Evolutionary conservation across 2,329 filamentous ascomycete genomes (phyloP).

Genomic region (Fusarium compactum): DNA sequence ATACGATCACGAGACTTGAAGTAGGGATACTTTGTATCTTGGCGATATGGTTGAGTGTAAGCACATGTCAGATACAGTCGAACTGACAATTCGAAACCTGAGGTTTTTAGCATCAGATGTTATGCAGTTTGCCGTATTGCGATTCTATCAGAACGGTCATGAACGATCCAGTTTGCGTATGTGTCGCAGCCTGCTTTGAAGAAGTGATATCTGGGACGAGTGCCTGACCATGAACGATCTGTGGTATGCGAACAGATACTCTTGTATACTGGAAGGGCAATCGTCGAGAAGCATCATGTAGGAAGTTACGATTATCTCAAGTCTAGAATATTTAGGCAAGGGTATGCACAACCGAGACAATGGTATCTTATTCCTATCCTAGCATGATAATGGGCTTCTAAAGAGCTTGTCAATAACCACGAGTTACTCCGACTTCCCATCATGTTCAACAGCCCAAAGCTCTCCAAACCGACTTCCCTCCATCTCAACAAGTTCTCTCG

Average conservation of each 20-base stretch:
- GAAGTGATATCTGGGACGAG: neutral
- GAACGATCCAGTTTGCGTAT: neutral
- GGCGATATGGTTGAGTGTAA: neutral
- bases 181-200: neutral
- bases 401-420: no score
- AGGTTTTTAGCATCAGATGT: neutral
- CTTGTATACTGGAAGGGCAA: no score
- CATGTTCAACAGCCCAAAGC: slow-evolving; percentile 49
- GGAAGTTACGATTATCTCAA: neutral
- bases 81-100: neutral
- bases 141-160: neutral
- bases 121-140: neutral
- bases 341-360: no score
- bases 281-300: no score
- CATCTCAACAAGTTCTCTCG: slow-evolving; percentile 41
- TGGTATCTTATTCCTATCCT: neutral
- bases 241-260: no score
- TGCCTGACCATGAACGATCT: no score
- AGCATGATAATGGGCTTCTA: no score
- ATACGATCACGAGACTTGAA: slow-evolving; percentile 8
- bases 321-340: no score
- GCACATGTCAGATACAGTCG: neutral
- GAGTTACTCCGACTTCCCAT: slow-evolving; percentile 6
- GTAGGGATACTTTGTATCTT: neutral
- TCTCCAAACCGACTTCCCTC: slow-evolving; percentile 49